phyloP scores from a whole-genome alignment of 352 stramenopile species.

The Halophytophthora polymorphica region DNA sequence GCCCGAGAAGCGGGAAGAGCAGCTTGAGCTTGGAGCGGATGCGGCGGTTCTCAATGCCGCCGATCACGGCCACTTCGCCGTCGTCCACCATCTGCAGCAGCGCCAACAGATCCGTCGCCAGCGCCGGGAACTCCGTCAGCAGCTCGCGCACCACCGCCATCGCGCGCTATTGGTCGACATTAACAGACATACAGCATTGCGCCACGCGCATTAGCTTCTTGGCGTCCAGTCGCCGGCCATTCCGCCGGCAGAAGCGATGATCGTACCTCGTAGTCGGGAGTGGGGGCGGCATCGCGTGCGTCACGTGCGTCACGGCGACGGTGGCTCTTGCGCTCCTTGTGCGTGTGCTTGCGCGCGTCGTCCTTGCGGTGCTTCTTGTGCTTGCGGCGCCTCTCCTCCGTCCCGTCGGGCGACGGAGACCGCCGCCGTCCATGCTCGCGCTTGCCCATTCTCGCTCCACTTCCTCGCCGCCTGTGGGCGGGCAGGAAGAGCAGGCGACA shows the following conservation, averaged over 20 bases:
- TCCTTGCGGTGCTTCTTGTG: slow-evolving; percentile 29
- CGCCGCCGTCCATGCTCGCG: slow-evolving; percentile 23
- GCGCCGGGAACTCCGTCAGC: slow-evolving; percentile 60
- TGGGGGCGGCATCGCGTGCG: slow-evolving; percentile 10
- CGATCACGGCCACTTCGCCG: slow-evolving; percentile 70
- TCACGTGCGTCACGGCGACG: slow-evolving; percentile 9
- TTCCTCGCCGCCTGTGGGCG: no score
- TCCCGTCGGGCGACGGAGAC: slow-evolving; percentile 7
- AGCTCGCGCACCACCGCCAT: slow-evolving; percentile 48
- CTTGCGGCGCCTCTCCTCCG: slow-evolving; percentile 31
- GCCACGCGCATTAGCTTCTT: not conserved
- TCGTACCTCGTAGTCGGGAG: slow-evolving; percentile 21
- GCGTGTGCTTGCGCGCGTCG: slow-evolving; percentile 16
- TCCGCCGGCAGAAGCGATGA: not conserved
- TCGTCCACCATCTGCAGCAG: slow-evolving; percentile 79
- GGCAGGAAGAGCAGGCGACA: no score
- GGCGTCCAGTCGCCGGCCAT: not conserved
- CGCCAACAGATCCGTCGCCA: slow-evolving; percentile 55
- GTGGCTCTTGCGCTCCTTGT: slow-evolving; percentile 24
- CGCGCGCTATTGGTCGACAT: slow-evolving; percentile 20
- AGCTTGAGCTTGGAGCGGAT: slow-evolving; percentile 61
- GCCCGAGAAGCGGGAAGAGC: slow-evolving; percentile 71
- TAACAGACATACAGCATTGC: not conserved
- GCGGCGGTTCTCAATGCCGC: slow-evolving; percentile 67
- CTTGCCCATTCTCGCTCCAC: slow-evolving; percentile 23